Evolutionary conservation across 805 yeast genomes (phyloP), one percentile per base, ranked within the genome.

Genomic region (Henningerozyma blattae): DNA sequence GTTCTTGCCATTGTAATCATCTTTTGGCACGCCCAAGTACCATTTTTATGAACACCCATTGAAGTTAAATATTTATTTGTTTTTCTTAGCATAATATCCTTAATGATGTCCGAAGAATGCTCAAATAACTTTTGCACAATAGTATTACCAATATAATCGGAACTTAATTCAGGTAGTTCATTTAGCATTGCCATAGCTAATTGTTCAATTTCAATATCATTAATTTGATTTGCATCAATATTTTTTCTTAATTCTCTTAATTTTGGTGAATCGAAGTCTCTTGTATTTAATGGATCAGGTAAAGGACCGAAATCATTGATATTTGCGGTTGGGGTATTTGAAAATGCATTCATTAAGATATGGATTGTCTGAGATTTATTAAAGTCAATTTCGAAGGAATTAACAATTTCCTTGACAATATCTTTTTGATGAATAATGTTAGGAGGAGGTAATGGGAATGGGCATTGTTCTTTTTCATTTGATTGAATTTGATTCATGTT

Each of bases 11-110:
- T 76, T 43, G 76, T 80, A 45, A 91, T 86, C 57, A 91, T 78
- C 58, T 89, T 91, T 58, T 91, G 98, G 17, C 95, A 94, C 2
- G 96, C 97, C 98, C 98, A 91, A 4, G 98, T 91, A 41, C 98
- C 98, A 56, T 91, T 91, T 52, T 91, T 91, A 61, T 91, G 98
- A 36, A 85, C 78, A 46, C 96, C 91, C 67, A 89, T 79, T 46
- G 85, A 93, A 1, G 95, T 83, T 42, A 91, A 64, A 49, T 69
- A 83, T 18, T 87, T 93, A 4, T 79, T 64, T 27, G 93, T 72
- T 42, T 72, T 72, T 47, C 79, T 73, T 36, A 91, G 67, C 84
- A 91, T 80, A 53, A 79, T 70, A 44, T 82, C 78, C 50, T 84
- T 83, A 37, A 86, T 67, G 3, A 77, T 65, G 15, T 78, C 72